Base-by-base conservation (phyloP, 2,329 filamentous ascomycete species). In the Trichoderma harzianum region DNA sequence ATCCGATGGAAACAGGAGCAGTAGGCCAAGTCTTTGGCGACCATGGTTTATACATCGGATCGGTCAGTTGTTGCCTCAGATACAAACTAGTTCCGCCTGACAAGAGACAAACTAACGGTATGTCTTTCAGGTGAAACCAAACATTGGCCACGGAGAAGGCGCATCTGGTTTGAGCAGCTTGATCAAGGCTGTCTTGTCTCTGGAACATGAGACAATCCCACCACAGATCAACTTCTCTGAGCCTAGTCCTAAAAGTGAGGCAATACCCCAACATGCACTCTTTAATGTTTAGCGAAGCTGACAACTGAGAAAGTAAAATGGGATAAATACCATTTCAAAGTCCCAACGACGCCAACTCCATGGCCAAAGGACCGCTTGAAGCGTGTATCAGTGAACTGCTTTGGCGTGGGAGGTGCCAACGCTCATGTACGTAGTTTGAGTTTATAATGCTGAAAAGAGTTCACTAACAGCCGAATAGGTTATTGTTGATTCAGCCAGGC, bases 131-230 rank as follows among this genome's bases (percentile, higher is more conserved):
- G 74, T 83, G 30, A 83, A 84, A 73, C 76, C 80, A 6, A 82
- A 83, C 55, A 70, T 84, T 16, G 85, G 85, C 0, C 86, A 88
- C 72, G 75, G 76, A 0, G 85, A 86, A 73, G 81, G 79, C 0
- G 83, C 84, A 0, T 80, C 82, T 1, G 86, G 84, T 0, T 64
- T 87, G 0, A 78, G 79, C 0, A 78, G 78, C 0, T 26, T 87
- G 2, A 80, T 87, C 21, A 87, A 87, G 70, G 77, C 77, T 16
- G 75, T 83, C 1, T 63, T 86, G 14, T 79, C 80, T 0, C 71
- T 86, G 1, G 84, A 86, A 71, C 76, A 81, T 7, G 74, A 74
- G 1, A 78, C 73, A 3, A 84, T 85, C 12, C 83, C 80, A 0
- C 82, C 82, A 0, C 83, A 80, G 21, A 81, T 83, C 53, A 80